Evolutionary conservation across 495 filamentous ascomycete genomes (phyloP).

Genomic region (Umbilicaria muhlenbergii): DNA sequence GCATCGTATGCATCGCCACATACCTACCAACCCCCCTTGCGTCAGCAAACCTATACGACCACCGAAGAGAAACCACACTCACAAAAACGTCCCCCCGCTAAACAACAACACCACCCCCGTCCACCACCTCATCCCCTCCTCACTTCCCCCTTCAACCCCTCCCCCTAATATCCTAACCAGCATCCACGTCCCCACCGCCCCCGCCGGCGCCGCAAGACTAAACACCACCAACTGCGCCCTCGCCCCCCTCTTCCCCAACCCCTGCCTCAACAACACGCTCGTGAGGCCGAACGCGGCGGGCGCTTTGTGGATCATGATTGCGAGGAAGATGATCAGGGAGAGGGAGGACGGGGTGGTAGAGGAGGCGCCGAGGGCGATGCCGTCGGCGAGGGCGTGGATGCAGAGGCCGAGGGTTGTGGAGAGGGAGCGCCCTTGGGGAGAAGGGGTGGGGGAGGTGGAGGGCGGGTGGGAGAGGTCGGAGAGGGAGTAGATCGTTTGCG

Average conservation of each 20-base stretch:
- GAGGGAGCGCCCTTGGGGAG: constrained; percentile 26
- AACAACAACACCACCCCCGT: constrained; percentile 87
- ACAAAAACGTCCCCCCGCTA: constrained; percentile 91
- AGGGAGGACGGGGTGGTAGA: constrained; percentile 50
- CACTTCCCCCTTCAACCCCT: constrained; percentile 23
- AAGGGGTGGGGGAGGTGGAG: constrained; percentile 13
- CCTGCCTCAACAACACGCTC: constrained; percentile 74
- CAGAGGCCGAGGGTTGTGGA: constrained; percentile 83
- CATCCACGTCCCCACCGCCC: constrained; percentile 70
- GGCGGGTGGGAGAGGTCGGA: constrained; percentile 12
- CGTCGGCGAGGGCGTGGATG: constrained; percentile 95
- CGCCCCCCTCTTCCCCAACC: constrained; percentile 69
- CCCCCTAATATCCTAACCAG: constrained; percentile 58
- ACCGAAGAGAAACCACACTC: constrained; percentile 20
- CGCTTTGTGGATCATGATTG: constrained; percentile 95
- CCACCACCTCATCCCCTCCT: constrained; percentile 55
- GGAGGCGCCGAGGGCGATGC: constrained; percentile 86
- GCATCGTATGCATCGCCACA: constrained; percentile 97
- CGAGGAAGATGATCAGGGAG: constrained; percentile 80
- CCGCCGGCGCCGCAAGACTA: constrained; percentile 76
- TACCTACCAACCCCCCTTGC: constrained; percentile 44
- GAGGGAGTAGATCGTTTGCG: constrained; percentile 23
- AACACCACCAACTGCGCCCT: constrained; percentile 79
- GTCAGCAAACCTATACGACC: constrained; percentile 7
- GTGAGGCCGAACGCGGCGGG: constrained; percentile 93